A percentile compares a stretch with the other conserved stretches of the same genome.
phyloP scores from a whole-genome alignment of 2,329 filamentous ascomycete genomes.

The Aspergillus hiratsukae region DNA sequence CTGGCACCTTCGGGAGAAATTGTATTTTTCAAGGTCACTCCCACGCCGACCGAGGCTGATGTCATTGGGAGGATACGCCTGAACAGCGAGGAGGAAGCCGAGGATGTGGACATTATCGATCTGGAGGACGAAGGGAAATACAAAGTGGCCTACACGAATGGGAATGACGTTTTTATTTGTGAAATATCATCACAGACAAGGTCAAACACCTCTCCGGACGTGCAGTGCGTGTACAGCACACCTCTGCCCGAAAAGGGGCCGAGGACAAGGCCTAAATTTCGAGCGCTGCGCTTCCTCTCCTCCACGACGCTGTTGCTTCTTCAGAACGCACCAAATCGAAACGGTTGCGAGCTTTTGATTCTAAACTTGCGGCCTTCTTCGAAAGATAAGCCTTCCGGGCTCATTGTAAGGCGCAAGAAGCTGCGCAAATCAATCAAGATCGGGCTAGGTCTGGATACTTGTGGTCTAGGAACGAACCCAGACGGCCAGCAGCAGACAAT shows the following conservation, averaged over 20 bases:
- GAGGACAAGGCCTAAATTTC: slow-evolving; percentile 47
- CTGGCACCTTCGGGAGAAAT: slow-evolving; percentile 72
- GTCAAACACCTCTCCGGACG: slow-evolving; percentile 35
- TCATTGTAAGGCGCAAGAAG: slow-evolving; percentile 49
- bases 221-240: slow-evolving; percentile 37
- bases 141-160: slow-evolving; percentile 72
- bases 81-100: slow-evolving; percentile 48
- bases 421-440: slow-evolving; percentile 67
- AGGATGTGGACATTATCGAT: slow-evolving; percentile 41
- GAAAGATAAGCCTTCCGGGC: slow-evolving; percentile 31
- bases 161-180: slow-evolving; percentile 67
- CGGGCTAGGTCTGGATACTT: slow-evolving; percentile 73
- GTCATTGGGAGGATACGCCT: slow-evolving; percentile 52
- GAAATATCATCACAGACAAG: slow-evolving; percentile 51
- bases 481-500: slow-evolving; percentile 69
- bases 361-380: slow-evolving; percentile 31
- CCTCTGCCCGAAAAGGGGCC: slow-evolving; percentile 33
- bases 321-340: slow-evolving; percentile 51
- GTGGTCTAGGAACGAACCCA: slow-evolving; percentile 57
- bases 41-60: slow-evolving; percentile 48
- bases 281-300: slow-evolving; percentile 54
- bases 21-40: slow-evolving; percentile 68
- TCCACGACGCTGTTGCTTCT: slow-evolving; percentile 52
- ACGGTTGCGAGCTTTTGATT: slow-evolving; percentile 53
- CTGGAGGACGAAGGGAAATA: slow-evolving; percentile 46